Evolutionary conservation across 78 protist species (phyloP).

Genomic region (Dictyostelium citrinum): DNA sequence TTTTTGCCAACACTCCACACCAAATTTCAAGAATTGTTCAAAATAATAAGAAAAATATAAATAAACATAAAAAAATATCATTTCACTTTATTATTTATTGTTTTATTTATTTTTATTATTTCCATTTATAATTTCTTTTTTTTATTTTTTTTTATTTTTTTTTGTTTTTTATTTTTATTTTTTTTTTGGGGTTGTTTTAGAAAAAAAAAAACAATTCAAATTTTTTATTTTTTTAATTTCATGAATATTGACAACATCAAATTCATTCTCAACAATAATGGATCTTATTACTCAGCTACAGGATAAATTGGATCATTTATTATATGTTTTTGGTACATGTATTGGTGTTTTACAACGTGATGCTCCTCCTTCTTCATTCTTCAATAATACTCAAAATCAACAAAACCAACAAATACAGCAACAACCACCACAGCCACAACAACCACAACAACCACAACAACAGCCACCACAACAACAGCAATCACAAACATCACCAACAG

Average conservation of each 20-base stretch:
- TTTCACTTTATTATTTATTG: no score
- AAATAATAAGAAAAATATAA: no score
- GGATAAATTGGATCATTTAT: constrained; percentile 57
- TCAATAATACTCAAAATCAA: background rate
- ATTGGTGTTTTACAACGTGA: constrained; percentile 73
- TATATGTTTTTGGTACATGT: constrained; percentile 55
- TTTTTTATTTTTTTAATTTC: no score
- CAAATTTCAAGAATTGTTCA: no score
- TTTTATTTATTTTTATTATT: no score
- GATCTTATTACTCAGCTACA: constrained; percentile 53
- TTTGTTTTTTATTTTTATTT: no score
- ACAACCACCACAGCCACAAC: background rate
- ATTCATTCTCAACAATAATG: background rate
- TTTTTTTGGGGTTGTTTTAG: no score
- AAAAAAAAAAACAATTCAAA: no score
- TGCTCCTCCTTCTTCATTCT: constrained; percentile 55
- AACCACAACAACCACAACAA: background rate
- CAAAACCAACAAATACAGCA: background rate
- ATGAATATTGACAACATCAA: no score
- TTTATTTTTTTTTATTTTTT: no score
- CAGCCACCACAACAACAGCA: background rate
- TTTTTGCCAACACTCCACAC: background rate
- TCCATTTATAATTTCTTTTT: no score
- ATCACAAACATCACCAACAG: background rate
- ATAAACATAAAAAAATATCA: no score